Percentiles rank a stretch among this genome's conserved stretches.
phyloP scores from a whole-genome alignment of 345 rosid genomes.

The Limnanthes douglasii region DNA sequence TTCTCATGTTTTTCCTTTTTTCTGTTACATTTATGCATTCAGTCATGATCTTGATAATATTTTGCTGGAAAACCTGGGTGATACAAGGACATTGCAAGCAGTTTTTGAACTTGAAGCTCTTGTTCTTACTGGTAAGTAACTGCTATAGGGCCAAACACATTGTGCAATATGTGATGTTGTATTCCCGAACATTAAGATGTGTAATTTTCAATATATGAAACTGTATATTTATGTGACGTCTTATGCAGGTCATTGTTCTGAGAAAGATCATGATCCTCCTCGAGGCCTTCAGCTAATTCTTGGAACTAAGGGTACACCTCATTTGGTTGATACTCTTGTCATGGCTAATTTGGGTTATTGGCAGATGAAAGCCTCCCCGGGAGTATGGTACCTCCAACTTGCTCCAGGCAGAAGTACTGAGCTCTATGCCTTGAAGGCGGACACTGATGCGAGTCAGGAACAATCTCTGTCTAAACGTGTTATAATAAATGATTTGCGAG shows the following conservation, averaged over 20 bases:
- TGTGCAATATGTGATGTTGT: too few species aligned
- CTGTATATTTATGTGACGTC: slow-evolving; percentile 3
- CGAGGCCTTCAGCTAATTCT: slow-evolving; percentile 98
- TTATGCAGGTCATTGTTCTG: slow-evolving; percentile 78
- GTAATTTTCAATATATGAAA: slow-evolving; percentile 7
- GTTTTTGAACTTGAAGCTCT: slow-evolving; percentile 98
- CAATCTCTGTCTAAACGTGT: slow-evolving; percentile 51
- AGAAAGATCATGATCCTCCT: slow-evolving; percentile 95
- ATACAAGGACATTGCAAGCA: slow-evolving; percentile 88
- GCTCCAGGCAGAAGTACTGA: slow-evolving; percentile 97
- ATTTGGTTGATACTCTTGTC: slow-evolving; percentile 93
- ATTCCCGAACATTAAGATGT: background rate
- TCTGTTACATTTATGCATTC: slow-evolving; percentile 10
- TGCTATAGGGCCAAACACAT: too few species aligned
- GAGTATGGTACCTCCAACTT: slow-evolving; percentile 96
- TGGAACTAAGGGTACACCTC: slow-evolving; percentile 83
- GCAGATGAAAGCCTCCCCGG: slow-evolving; percentile 99
- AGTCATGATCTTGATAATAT: slow-evolving; percentile 97
- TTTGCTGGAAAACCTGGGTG: slow-evolving; percentile 97
- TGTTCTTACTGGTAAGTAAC: slow-evolving; percentile 76
- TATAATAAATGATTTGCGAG: slow-evolving; percentile 77
- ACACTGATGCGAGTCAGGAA: slow-evolving; percentile 25
- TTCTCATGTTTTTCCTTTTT: slow-evolving; percentile 6
- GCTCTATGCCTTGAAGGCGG: slow-evolving; percentile 53
- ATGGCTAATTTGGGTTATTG: slow-evolving; percentile 99